phyloP scores from a whole-genome alignment of 106 monocot species.

The Allium sativum region DNA sequence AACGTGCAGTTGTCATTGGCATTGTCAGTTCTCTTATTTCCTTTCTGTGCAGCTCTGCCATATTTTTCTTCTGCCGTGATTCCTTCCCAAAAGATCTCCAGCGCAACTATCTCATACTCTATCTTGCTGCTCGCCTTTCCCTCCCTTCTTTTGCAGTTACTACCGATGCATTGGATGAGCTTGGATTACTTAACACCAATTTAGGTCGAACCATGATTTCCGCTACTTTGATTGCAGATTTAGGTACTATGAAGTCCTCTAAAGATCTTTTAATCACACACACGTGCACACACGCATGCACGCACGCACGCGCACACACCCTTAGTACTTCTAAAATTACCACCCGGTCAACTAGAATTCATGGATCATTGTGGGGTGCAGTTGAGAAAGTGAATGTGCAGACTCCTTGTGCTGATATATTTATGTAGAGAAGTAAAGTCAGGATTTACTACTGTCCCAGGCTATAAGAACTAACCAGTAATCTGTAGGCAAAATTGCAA shows the following conservation, averaged over 20 bases:
- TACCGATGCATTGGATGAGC: slow-evolving; percentile 31
- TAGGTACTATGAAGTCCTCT: not conserved
- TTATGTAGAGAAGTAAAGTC: too few relatives aligned
- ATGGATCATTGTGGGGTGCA: too few relatives aligned
- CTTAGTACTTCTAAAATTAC: too few relatives aligned
- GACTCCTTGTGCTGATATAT: too few relatives aligned
- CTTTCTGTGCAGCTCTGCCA: not conserved
- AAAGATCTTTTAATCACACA: too few relatives aligned
- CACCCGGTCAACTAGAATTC: too few relatives aligned
- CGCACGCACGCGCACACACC: too few relatives aligned
- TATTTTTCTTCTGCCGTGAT: not conserved
- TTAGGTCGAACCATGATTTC: slow-evolving; percentile 44
- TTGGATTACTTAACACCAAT: slow-evolving; percentile 36
- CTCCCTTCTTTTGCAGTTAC: slow-evolving; percentile 40
- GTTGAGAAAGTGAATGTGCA: too few relatives aligned
- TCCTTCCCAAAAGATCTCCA: slow-evolving; percentile 6
- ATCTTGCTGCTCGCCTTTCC: slow-evolving; percentile 21
- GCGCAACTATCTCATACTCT: slow-evolving; percentile 3
- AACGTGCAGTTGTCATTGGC: slow-evolving; percentile 13
- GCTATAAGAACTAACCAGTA: too few relatives aligned
- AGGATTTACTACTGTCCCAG: too few relatives aligned
- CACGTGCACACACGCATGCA: too few relatives aligned
- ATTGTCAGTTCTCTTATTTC: slow-evolving; percentile 13
- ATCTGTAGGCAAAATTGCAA: too few relatives aligned
- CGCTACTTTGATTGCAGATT: slow-evolving; percentile 31